A percentile compares a stretch with the other conserved stretches of the same genome.
phyloP scores from a whole-genome alignment of 2,329 filamentous ascomycete species.

The Calonectria multiphialidica region DNA sequence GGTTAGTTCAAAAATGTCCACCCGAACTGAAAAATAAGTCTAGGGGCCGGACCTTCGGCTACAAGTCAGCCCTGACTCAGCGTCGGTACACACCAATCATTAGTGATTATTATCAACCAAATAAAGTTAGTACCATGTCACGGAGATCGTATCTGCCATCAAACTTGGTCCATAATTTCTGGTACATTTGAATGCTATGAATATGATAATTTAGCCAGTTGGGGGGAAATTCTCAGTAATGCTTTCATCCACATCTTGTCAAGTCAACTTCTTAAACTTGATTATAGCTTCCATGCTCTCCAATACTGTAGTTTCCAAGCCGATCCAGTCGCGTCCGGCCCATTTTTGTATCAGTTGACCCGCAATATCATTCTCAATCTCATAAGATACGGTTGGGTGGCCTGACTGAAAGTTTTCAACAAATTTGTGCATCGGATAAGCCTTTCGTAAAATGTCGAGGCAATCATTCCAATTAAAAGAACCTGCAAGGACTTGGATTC shows the following conservation, averaged over 20 bases:
- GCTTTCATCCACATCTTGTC: accelerated
- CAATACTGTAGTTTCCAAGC: slow-evolving; percentile 17
- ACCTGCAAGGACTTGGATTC: slow-evolving; percentile 20
- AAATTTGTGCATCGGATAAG: slow-evolving; percentile 24
- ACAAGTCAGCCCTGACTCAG: not conserved
- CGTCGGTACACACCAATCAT: not conserved
- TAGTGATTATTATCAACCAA: too few relatives aligned
- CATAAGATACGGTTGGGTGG: slow-evolving; percentile 27
- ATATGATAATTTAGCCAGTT: too few relatives aligned
- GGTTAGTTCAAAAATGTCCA: not conserved
- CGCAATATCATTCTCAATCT: slow-evolving; percentile 31
- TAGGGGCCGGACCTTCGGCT: not conserved
- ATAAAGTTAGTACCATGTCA: not conserved
- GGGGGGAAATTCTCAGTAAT: too few relatives aligned
- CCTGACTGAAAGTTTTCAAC: slow-evolving; percentile 28
- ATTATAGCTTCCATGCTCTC: slow-evolving; percentile 28
- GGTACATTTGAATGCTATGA: not conserved
- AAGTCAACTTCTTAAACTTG: slow-evolving; percentile 8
- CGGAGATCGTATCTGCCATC: too few relatives aligned
- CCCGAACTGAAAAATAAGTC: not conserved
- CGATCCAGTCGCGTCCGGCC: slow-evolving; percentile 34
- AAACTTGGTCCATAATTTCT: not conserved
- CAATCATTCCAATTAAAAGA: slow-evolving; percentile 37
- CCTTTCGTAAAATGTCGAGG: slow-evolving; percentile 21
- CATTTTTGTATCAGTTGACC: slow-evolving; percentile 28